Conservation (phyloP, 139 green algal genomes). For the Helicosporidium sp. region DNA sequence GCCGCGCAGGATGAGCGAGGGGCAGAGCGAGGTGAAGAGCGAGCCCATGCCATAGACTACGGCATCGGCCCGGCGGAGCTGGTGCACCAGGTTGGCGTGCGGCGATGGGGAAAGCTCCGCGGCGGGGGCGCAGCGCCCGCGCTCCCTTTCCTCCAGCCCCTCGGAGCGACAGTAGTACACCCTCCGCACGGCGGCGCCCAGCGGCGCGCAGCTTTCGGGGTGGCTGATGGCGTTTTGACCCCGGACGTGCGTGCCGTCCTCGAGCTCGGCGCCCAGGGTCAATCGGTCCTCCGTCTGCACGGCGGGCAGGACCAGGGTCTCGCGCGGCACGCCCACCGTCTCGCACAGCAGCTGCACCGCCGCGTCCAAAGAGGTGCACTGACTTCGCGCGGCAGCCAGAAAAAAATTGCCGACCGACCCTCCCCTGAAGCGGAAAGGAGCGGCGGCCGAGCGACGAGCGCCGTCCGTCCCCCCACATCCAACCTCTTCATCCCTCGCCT, state of each 20-base stretch:
- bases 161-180: conserved; percentile 89
- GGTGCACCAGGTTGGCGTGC: conserved; percentile 44
- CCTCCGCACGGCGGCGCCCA: conserved; percentile 62
- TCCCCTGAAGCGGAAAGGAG: conserved; percentile 77
- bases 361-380: conserved; percentile 90
- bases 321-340: conserved; percentile 49
- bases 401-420: conserved; percentile 97
- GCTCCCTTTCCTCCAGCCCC: too few relatives aligned
- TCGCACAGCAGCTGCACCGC: conserved; percentile 89
- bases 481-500: too few relatives aligned
- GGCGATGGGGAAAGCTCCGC: conserved; percentile 73
- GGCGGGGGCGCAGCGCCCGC: too few relatives aligned
- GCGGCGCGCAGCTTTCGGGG: conserved; percentile 30
- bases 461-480: too few relatives aligned
- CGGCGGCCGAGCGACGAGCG: too few relatives aligned
- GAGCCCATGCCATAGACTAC: conserved; percentile 94
- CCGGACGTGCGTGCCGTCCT: conserved; percentile 64
- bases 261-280: conserved; percentile 79
- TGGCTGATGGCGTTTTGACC: conserved; percentile 94
- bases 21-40: conserved; percentile 90
- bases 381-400: conserved; percentile 87
- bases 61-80: conserved; percentile 46
- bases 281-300: conserved; percentile 87
- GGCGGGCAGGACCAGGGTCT: conserved; percentile 60
- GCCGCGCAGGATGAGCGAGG: conserved; percentile 61